Evolutionary conservation across 2,329 filamentous ascomycete genomes (phyloP).

Genomic region (Penicillium sp.): DNA sequence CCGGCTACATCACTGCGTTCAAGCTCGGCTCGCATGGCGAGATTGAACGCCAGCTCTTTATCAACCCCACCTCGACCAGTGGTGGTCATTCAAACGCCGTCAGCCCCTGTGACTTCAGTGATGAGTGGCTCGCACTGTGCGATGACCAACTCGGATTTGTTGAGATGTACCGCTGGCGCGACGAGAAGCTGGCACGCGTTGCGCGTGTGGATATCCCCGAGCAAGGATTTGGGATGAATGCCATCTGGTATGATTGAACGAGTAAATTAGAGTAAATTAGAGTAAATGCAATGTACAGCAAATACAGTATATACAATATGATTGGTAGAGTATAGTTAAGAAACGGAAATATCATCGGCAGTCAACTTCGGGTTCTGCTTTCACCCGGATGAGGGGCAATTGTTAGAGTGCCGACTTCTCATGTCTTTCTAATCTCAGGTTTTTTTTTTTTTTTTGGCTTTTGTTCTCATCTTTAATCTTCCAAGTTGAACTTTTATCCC

Average conservation of each 20-base stretch:
- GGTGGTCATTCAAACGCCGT: slow-evolving; percentile 88
- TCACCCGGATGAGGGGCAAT: slow-evolving; percentile 24
- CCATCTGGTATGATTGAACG: slow-evolving; percentile 81
- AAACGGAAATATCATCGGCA: slow-evolving; percentile 21
- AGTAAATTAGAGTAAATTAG: slow-evolving; percentile 3
- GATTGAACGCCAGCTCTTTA: slow-evolving; percentile 74
- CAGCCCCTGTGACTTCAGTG: slow-evolving; percentile 76
- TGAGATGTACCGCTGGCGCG: slow-evolving; percentile 83
- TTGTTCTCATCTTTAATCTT: neutral
- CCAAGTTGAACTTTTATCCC: neutral
- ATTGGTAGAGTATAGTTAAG: neutral
- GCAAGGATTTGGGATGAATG: slow-evolving; percentile 94
- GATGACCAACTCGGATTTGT: slow-evolving; percentile 86
- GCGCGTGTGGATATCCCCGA: slow-evolving; percentile 75
- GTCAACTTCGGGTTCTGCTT: slow-evolving; percentile 26
- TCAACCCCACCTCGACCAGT: slow-evolving; percentile 82
- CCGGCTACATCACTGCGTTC: slow-evolving; percentile 82
- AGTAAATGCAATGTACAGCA: neutral
- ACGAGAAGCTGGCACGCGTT: slow-evolving; percentile 76
- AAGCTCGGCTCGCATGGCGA: slow-evolving; percentile 66
- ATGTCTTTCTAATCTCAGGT: neutral
- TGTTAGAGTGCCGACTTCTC: neutral
- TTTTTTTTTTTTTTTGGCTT: neutral
- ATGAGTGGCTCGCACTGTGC: slow-evolving; percentile 87
- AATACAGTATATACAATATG: neutral